Percentiles rank a stretch among this genome's conserved stretches.
phyloP scores from a whole-genome alignment of 1,139 yeast genomes.

The Debaryomyces sp. region DNA sequence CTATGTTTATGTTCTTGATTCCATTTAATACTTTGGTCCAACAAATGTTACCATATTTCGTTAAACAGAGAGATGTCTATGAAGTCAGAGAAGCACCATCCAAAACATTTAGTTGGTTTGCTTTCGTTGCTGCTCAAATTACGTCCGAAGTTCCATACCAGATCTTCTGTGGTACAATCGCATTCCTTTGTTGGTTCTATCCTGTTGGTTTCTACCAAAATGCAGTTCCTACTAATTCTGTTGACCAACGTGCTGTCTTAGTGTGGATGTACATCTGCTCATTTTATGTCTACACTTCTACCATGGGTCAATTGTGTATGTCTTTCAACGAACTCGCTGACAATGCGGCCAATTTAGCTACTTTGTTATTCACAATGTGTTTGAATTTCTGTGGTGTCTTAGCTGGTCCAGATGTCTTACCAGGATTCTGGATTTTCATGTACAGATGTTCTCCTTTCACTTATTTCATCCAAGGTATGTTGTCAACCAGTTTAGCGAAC shows the following conservation, averaged over 20 bases:
- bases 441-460: constrained; percentile 71
- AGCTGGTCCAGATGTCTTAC: constrained; percentile 58
- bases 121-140: constrained; percentile 42
- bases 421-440: constrained; percentile 57
- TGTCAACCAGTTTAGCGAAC: constrained; percentile 29
- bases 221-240: constrained; percentile 32
- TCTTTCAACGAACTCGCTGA: constrained; percentile 69
- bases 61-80: constrained; percentile 73
- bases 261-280: constrained; percentile 60
- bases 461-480: constrained; percentile 44
- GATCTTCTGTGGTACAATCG: constrained; percentile 34
- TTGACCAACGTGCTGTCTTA: constrained; percentile 59
- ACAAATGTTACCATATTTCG: constrained; percentile 74
- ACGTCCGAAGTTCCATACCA: constrained; percentile 42
- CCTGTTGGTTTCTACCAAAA: constrained; percentile 43
- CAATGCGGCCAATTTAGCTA: constrained; percentile 72
- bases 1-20: constrained; percentile 68
- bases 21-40: constrained; percentile 65
- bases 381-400: constrained; percentile 84
- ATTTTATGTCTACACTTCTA: constrained; percentile 61
- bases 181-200: constrained; percentile 44
- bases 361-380: constrained; percentile 65
- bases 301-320: constrained; percentile 66
- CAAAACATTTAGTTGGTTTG: constrained; percentile 52
- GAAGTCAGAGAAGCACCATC: constrained; percentile 91